These are phyloP conservation scores for Plasmodium vinckei DNA, from an alignment of 169 alveolate genomes.

Conservation along the genomic window DNA sequence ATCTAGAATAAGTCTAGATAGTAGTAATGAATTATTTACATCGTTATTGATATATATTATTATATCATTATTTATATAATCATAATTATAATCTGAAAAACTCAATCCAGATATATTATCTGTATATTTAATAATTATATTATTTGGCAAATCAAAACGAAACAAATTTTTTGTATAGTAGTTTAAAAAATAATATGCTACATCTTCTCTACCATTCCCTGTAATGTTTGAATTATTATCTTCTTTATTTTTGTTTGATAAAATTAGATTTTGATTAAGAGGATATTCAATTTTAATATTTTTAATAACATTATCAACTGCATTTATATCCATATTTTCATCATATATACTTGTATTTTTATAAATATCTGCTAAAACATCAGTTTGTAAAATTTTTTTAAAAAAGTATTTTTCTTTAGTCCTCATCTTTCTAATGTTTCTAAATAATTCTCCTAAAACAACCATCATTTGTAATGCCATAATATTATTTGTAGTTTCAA, in stretches of 20 bases:
- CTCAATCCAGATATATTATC: conserved; percentile 49
- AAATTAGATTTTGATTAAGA: conserved; percentile 21
- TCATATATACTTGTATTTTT: conserved; percentile 51
- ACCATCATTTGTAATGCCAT: conserved; percentile 76
- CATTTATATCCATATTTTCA: conserved; percentile 56
- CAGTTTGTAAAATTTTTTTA: conserved; percentile 60
- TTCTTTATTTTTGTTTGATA: conserved; percentile 35
- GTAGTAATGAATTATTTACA: conserved; percentile 36
- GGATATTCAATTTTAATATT: conserved; percentile 59
- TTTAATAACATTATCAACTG: conserved; percentile 37
- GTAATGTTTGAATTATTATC: neutral
- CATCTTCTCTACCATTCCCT: conserved; percentile 23
- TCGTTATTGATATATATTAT: conserved; percentile 30
- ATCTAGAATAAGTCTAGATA: conserved; percentile 51
- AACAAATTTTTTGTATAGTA: conserved; percentile 59
- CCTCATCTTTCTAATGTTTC: conserved; percentile 64
- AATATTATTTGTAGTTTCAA: conserved; percentile 67
- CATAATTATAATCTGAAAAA: conserved; percentile 62
- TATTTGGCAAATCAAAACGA: conserved; percentile 72
- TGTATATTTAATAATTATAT: conserved; percentile 26
- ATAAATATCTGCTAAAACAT: conserved; percentile 43
- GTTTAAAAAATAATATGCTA: conserved; percentile 71
- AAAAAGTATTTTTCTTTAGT: conserved; percentile 45
- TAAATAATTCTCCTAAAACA: conserved; percentile 64
- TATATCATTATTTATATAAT: conserved; percentile 48